Evolutionary conservation across 2,329 filamentous ascomycete species (phyloP).

Genomic region (Phymatotrichopsis omnivora): DNA sequence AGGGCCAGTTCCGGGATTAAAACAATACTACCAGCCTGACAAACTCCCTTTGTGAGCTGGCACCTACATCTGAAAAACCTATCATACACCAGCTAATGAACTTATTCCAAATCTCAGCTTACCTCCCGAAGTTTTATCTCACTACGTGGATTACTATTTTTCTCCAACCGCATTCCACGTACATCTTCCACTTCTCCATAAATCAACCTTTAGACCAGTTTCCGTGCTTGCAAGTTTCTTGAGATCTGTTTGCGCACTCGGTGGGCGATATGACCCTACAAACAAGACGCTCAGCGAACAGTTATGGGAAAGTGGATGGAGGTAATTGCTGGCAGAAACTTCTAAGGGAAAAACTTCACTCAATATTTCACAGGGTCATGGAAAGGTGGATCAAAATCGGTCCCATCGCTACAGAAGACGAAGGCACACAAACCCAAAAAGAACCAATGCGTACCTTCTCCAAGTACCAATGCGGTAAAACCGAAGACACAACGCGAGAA

Average conservation of each 20-base stretch:
- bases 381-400: slow-evolving; percentile 31
- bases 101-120: slow-evolving; percentile 18
- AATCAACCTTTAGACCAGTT: slow-evolving; percentile 29
- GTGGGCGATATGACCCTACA: slow-evolving; percentile 30
- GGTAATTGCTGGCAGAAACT: slow-evolving; percentile 11
- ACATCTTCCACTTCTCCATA: slow-evolving; percentile 29
- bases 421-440: no score
- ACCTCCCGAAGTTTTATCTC: slow-evolving; percentile 29
- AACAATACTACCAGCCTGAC: slow-evolving; percentile 21
- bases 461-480: no score
- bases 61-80: not conserved
- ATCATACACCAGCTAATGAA: slow-evolving; percentile 4
- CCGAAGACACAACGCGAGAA: no score
- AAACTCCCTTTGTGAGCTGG: slow-evolving; percentile 23
- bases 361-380: slow-evolving; percentile 25
- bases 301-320: slow-evolving; percentile 31
- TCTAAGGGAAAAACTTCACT: not conserved
- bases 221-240: slow-evolving; percentile 30
- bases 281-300: slow-evolving; percentile 29
- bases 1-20: slow-evolving; percentile 18
- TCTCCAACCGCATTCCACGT: slow-evolving; percentile 29
- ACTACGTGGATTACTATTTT: slow-evolving; percentile 32
- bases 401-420: slow-evolving; percentile 27
- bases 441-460: no score
- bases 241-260: slow-evolving; percentile 29